Evolutionary conservation across 2,329 filamentous ascomycete genomes (phyloP).

Genomic region (Colletotrichum nymphaeae): DNA sequence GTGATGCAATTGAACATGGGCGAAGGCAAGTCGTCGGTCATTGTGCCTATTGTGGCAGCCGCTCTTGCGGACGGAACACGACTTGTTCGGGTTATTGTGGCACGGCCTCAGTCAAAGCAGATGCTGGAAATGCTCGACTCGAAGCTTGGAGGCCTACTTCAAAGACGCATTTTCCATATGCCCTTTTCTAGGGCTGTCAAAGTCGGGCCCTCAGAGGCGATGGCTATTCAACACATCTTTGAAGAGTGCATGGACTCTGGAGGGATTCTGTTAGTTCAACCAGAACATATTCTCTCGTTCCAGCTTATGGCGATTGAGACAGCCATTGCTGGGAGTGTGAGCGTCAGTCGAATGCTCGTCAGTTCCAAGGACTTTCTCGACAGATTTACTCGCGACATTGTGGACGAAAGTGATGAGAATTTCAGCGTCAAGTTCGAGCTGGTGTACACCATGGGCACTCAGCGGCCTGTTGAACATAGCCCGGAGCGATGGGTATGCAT

Average conservation of each 20-base stretch:
- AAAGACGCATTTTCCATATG: constrained; percentile 65
- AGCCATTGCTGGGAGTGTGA: constrained; percentile 30
- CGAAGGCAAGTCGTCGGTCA: constrained; percentile 76
- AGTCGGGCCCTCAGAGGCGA: constrained; percentile 45
- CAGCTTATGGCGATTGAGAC: constrained; percentile 70
- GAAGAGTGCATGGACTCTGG: constrained; percentile 59
- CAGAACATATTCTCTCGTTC: constrained; percentile 73
- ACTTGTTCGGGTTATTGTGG: constrained; percentile 69
- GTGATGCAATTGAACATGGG: constrained; percentile 80
- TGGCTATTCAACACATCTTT: constrained; percentile 51
- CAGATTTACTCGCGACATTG: constrained; percentile 60
- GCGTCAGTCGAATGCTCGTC: too few species aligned
- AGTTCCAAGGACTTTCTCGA: constrained; percentile 48
- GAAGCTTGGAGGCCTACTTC: constrained; percentile 66
- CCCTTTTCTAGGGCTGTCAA: constrained; percentile 67
- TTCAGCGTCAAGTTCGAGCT: constrained; percentile 71
- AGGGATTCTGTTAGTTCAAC: constrained; percentile 70
- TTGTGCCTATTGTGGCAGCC: constrained; percentile 72
- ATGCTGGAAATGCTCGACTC: constrained; percentile 67
- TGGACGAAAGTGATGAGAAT: constrained; percentile 75
- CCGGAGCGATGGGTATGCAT: constrained; percentile 67
- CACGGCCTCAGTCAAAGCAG: constrained; percentile 70
- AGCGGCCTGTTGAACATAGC: constrained; percentile 61
- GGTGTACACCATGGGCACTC: constrained; percentile 70
- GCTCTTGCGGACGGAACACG: constrained; percentile 60